Percentiles rank a stretch among this genome's conserved stretches.
phyloP scores from a whole-genome alignment of 2,329 filamentous ascomycete species.

The Rugonectria rugulosa region DNA sequence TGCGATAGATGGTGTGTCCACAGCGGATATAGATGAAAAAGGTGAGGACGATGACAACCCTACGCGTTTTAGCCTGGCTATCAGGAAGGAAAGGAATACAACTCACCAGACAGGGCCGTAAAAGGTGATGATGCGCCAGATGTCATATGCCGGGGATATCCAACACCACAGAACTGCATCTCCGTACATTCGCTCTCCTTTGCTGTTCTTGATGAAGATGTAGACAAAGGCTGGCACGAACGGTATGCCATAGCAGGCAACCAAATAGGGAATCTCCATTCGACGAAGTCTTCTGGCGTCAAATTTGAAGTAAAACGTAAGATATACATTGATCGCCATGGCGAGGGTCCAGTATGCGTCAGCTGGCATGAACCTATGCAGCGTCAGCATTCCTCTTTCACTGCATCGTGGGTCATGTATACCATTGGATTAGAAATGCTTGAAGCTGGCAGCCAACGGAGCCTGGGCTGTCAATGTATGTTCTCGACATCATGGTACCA shows the following conservation, averaged over 20 bases:
- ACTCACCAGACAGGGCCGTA: slow-evolving; percentile 75
- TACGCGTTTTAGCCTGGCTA: slow-evolving; percentile 40
- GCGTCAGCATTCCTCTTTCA: slow-evolving; percentile 33
- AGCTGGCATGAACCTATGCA: slow-evolving; percentile 76
- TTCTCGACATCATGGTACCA: slow-evolving; percentile 75
- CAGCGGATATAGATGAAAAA: slow-evolving; percentile 71
- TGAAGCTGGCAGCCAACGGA: slow-evolving; percentile 74
- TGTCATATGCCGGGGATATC: slow-evolving; percentile 72
- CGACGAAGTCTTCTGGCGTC: slow-evolving; percentile 68
- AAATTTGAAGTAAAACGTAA: slow-evolving; percentile 81
- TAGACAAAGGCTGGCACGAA: slow-evolving; percentile 73
- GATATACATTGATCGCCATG: slow-evolving; percentile 85
- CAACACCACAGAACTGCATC: slow-evolving; percentile 84
- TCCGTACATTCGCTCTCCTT: slow-evolving; percentile 70
- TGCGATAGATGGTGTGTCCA: slow-evolving; percentile 72
- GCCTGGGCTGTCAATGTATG: slow-evolving; percentile 58
- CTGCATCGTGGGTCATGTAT: slow-evolving; percentile 40
- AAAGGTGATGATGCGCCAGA: slow-evolving; percentile 76
- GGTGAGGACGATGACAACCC: slow-evolving; percentile 68
- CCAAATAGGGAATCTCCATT: slow-evolving; percentile 75
- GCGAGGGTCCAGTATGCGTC: slow-evolving; percentile 80
- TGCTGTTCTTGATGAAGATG: slow-evolving; percentile 65
- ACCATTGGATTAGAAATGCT: slow-evolving; percentile 85
- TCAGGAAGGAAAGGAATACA: not conserved
- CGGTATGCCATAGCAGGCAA: slow-evolving; percentile 76